These are phyloP conservation scores for Aspergillus fijiensis DNA, from an alignment of 2,329 filamentous ascomycete species.

Conservation along the genomic window DNA sequence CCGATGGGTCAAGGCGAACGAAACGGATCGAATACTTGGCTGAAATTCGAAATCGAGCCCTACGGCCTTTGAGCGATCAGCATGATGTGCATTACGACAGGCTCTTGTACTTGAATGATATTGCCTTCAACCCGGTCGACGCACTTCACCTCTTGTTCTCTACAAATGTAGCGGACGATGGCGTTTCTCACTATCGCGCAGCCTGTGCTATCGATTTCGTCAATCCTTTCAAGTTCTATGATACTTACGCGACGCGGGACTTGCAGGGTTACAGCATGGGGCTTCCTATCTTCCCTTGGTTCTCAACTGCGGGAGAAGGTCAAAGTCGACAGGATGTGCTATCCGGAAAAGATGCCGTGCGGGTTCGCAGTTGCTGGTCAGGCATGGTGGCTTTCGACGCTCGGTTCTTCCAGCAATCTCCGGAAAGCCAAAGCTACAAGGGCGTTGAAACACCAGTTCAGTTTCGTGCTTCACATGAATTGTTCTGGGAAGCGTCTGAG, in stretches of 20 bases:
- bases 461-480: slow-evolving; percentile 60
- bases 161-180: slow-evolving; percentile 55
- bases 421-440: neutral
- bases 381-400: slow-evolving; percentile 64
- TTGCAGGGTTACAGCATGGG: slow-evolving; percentile 67
- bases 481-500: slow-evolving; percentile 64
- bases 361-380: slow-evolving; percentile 73
- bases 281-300: slow-evolving; percentile 72
- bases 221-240: slow-evolving; percentile 72
- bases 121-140: slow-evolving; percentile 61
- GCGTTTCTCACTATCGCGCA: slow-evolving; percentile 61
- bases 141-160: slow-evolving; percentile 62
- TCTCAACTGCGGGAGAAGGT: slow-evolving; percentile 53
- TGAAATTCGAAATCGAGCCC: slow-evolving; percentile 68
- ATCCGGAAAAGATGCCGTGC: slow-evolving; percentile 58
- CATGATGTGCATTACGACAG: slow-evolving; percentile 52
- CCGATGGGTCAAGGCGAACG: slow-evolving; percentile 61
- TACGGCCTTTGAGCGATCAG: slow-evolving; percentile 60
- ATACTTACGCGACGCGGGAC: slow-evolving; percentile 72
- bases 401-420: slow-evolving; percentile 41
- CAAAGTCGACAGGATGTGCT: slow-evolving; percentile 64
- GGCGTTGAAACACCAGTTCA: slow-evolving; percentile 43
- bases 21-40: slow-evolving; percentile 75
- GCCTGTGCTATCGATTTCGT: slow-evolving; percentile 76
- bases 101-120: slow-evolving; percentile 65